These are phyloP conservation scores for Staphylotrichum longicolle DNA, from an alignment of 495 filamentous ascomycete species.

Conservation along the genomic window DNA sequence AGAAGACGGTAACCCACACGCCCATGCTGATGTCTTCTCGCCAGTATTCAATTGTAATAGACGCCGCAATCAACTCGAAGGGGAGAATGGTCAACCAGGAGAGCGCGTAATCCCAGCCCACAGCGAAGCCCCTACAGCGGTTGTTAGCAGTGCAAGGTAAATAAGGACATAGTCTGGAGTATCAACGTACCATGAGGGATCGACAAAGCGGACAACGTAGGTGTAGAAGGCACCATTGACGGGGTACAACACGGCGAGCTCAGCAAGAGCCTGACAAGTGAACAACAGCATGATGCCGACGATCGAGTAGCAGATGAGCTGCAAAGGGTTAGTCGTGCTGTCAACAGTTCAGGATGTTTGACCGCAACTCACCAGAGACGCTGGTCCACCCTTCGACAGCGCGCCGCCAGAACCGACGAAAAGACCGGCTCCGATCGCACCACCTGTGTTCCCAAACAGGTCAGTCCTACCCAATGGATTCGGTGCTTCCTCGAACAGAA, in stretches of 20 bases:
- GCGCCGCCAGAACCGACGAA: conserved; percentile 55
- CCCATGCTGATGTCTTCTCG: conserved; percentile 40
- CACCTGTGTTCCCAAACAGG: conserved; percentile 36
- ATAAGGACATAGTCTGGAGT: neutral
- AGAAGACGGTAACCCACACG: conserved; percentile 59
- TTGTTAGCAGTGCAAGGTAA: neutral
- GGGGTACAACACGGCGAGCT: conserved; percentile 66
- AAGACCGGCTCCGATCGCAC: conserved; percentile 57
- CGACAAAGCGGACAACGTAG: conserved; percentile 65
- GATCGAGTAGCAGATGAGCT: conserved; percentile 54
- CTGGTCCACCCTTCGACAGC: conserved; percentile 54
- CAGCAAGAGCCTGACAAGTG: conserved; percentile 60
- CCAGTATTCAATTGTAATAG: conserved; percentile 46
- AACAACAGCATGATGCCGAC: conserved; percentile 47
- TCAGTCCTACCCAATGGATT: conserved; percentile 13
- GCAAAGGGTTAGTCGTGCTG: conserved; percentile 45
- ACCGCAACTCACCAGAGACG: conserved; percentile 42
- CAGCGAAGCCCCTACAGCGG: conserved; percentile 61
- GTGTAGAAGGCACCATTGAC: conserved; percentile 57
- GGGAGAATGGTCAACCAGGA: conserved; percentile 55
- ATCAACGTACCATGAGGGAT: conserved; percentile 55
- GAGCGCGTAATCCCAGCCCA: conserved; percentile 71
- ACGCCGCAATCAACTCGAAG: conserved; percentile 53
- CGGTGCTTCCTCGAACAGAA: neutral
- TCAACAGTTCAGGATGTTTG: conserved; percentile 36